phyloP scores from a whole-genome alignment of 1,284 basidiomycete species.

The Golubevia pallescens region DNA sequence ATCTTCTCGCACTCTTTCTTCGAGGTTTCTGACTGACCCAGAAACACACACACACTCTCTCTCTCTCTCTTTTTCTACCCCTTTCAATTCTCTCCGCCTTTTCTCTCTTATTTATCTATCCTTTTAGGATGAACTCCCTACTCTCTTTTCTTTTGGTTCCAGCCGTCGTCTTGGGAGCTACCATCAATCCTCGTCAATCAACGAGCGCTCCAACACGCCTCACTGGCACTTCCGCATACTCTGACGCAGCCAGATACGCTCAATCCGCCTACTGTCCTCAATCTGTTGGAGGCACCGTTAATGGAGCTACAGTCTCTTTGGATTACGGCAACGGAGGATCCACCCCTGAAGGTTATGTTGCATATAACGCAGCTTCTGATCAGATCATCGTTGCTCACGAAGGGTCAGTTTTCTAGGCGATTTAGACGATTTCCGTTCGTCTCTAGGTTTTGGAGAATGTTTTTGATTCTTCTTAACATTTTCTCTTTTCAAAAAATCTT shows the following conservation, averaged over 20 bases:
- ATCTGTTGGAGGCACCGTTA: slow-evolving; percentile 22
- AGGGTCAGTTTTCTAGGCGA: slow-evolving; percentile 32
- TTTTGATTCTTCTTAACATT: no score
- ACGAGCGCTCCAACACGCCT: not conserved
- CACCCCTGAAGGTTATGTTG: slow-evolving; percentile 29
- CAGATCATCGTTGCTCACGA: slow-evolving; percentile 39
- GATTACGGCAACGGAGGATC: slow-evolving; percentile 29
- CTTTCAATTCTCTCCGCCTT: not conserved
- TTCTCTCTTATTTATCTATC: not conserved
- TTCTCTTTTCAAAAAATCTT: no score
- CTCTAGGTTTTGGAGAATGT: no score
- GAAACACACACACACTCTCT: not conserved
- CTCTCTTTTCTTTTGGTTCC: not conserved
- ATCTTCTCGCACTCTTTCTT: no score
- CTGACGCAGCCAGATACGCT: slow-evolving; percentile 23
- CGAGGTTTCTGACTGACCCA: no score
- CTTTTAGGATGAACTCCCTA: not conserved
- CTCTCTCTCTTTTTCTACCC: not conserved
- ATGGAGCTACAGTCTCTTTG: slow-evolving; percentile 36
- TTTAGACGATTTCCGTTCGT: no score
- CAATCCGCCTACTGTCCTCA: slow-evolving; percentile 32
- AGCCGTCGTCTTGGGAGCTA: not conserved
- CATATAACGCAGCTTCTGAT: slow-evolving; percentile 26
- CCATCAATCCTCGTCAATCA: not conserved
- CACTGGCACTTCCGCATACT: not conserved